Conservation (phyloP, 2,329 filamentous ascomycete species). For the Furcasterigmium sp. region DNA sequence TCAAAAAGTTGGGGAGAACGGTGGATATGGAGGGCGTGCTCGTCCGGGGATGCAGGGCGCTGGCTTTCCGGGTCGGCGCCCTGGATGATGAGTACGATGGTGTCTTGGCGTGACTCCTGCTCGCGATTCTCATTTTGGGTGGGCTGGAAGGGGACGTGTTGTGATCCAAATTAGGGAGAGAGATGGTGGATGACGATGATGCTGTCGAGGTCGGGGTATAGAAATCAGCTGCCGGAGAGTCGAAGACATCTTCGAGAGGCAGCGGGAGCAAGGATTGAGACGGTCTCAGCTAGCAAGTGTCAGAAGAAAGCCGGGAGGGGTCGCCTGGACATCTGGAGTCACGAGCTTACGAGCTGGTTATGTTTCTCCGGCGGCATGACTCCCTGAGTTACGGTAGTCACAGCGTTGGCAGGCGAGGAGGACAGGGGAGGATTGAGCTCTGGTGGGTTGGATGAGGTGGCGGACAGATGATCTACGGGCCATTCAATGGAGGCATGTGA, state of each 20-base stretch:
- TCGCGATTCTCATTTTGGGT: neutral
- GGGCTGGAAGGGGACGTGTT: neutral
- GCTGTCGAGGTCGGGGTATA: neutral
- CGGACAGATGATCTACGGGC: too few species aligned
- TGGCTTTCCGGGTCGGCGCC: neutral
- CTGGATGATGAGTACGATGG: neutral
- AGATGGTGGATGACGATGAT: neutral
- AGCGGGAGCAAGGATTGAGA: neutral
- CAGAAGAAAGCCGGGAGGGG: neutral
- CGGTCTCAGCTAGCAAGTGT: neutral
- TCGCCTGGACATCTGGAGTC: neutral
- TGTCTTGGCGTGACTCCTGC: neutral
- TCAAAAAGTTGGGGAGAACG: constrained; percentile 10
- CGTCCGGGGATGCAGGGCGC: constrained; percentile 9
- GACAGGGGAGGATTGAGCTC: too few species aligned
- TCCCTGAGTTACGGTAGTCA: too few species aligned
- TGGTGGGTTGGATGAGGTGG: too few species aligned
- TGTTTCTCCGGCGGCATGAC: neutral
- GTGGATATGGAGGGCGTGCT: constrained; percentile 9
- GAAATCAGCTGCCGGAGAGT: neutral
- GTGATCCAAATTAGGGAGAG: neutral
- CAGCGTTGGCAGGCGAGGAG: too few species aligned
- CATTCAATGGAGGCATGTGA: too few species aligned
- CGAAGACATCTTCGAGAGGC: neutral
- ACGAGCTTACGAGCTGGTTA: neutral